Evolutionary conservation across 2,329 filamentous ascomycete genomes (phyloP).

Genomic region (Teratosphaeria epicoccoides): DNA sequence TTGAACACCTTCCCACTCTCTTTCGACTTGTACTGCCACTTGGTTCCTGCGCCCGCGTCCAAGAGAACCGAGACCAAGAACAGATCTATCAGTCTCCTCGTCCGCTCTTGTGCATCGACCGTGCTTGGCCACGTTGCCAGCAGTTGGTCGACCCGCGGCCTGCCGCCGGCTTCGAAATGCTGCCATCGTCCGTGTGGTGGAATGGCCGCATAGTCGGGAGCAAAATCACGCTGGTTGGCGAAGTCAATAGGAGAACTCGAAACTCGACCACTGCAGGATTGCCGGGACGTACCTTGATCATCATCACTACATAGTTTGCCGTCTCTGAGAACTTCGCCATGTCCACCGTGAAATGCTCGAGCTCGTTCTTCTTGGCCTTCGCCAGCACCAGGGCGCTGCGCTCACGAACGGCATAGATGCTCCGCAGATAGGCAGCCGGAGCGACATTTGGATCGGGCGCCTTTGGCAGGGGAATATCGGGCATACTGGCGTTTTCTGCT

Average conservation of each 20-base stretch:
- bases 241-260: conserved; percentile 1
- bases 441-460: conserved; percentile 81
- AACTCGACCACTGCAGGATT: not conserved
- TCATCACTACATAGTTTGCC: conserved; percentile 76
- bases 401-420: conserved; percentile 78
- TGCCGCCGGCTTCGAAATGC: conserved; percentile 71
- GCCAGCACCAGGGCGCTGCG: conserved; percentile 61
- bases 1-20: conserved; percentile 75
- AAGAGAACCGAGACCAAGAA: conserved; percentile 73
- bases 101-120: conserved; percentile 62
- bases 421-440: conserved; percentile 81
- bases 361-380: conserved; percentile 64
- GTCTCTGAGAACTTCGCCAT: conserved; percentile 74
- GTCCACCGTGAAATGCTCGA: conserved; percentile 83
- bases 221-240: conserved; percentile 52
- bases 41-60: conserved; percentile 78
- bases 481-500: conserved; percentile 35
- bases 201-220: conserved; percentile 58
- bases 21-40: conserved; percentile 86
- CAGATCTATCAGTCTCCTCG: conserved; percentile 64
- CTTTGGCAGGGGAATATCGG: conserved; percentile 67
- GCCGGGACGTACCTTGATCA: conserved; percentile 64
- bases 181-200: conserved; percentile 81
- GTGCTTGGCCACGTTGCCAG: conserved; percentile 57
- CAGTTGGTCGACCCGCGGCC: conserved; percentile 61